phyloP scores from a whole-genome alignment of 1,284 basidiomycete genomes.

The Trametes versicolor region DNA sequence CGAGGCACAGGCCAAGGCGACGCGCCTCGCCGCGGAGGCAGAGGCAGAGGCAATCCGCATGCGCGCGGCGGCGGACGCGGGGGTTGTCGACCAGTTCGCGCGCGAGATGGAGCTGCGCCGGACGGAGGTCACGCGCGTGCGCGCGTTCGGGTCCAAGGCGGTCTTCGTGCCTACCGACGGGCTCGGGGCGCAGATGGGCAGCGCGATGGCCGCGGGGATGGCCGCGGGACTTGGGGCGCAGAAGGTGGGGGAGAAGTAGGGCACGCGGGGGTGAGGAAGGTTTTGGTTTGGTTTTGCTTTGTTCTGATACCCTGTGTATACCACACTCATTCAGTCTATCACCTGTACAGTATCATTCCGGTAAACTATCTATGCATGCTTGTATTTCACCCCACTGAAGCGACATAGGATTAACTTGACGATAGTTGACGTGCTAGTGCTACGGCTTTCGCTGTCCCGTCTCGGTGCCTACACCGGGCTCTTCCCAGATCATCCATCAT shows the following conservation, averaged over 20 bases:
- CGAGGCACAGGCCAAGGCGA: conserved; percentile 77
- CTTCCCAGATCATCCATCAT: no score
- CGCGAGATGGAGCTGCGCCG: conserved; percentile 78
- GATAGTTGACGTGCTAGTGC: no score
- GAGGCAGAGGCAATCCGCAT: conserved; percentile 75
- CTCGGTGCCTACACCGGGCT: no score
- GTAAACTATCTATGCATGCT: background rate
- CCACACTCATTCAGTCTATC: background rate
- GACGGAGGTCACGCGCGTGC: conserved; percentile 68
- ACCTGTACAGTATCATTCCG: background rate
- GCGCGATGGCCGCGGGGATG: conserved; percentile 70
- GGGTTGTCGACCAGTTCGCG: conserved; percentile 72
- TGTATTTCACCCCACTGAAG: no score
- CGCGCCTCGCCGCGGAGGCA: conserved; percentile 73
- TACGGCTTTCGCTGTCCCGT: no score
- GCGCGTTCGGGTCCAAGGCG: conserved; percentile 74
- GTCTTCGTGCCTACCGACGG: conserved; percentile 76
- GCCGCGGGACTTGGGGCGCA: conserved; percentile 66
- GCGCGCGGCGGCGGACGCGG: conserved; percentile 69
- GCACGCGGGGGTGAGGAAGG: background rate
- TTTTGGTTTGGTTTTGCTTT: no score
- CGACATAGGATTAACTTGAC: no score
- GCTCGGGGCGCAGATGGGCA: conserved; percentile 63
- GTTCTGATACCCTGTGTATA: background rate
- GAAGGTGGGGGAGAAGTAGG: background rate